A percentile compares a stretch with the other conserved stretches of the same genome.
phyloP scores from a whole-genome alignment of 2,329 filamentous ascomycete species.

The Tolypocladium tundrense region DNA sequence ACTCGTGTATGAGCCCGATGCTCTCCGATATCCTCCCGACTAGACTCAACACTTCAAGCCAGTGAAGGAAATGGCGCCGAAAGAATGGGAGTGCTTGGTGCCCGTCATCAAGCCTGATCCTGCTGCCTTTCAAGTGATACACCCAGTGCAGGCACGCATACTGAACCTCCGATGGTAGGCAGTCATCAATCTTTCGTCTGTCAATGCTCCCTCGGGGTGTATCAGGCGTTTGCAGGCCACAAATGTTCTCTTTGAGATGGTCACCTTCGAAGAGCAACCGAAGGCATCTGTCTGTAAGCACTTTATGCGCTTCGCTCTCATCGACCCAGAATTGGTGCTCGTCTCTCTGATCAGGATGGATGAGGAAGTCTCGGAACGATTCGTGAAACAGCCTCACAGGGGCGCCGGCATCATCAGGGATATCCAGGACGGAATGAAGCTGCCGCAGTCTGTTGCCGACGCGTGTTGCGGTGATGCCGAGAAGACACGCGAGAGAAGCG shows the following conservation, averaged over 20 bases:
- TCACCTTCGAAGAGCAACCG: conserved; percentile 9
- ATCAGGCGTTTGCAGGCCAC: conserved; percentile 5
- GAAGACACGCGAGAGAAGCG: conserved; percentile 14
- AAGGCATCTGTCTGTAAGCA: conserved; percentile 10
- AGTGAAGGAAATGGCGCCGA: conserved; percentile 25
- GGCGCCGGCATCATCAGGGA: conserved; percentile 11
- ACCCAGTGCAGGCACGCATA: conserved; percentile 29
- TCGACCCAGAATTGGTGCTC: conserved; percentile 8
- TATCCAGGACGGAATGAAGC: conserved; percentile 23
- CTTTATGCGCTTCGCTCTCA: conserved; percentile 1
- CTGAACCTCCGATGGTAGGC: conserved; percentile 11
- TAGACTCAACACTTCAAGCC: conserved; percentile 26
- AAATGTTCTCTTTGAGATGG: conserved; percentile 16
- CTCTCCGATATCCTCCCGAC: conserved; percentile 12
- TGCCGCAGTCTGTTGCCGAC: conserved; percentile 13
- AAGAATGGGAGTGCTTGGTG: conserved; percentile 18
- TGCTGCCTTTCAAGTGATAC: conserved; percentile 17
- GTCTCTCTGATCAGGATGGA: conserved; percentile 11
- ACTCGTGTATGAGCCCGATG: conserved; percentile 2
- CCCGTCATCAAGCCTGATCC: conserved; percentile 14
- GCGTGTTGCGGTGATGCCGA: conserved; percentile 7
- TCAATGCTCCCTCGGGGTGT: not conserved
- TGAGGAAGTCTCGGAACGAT: conserved; percentile 24
- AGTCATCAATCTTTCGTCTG: not conserved
- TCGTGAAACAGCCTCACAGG: conserved; percentile 22